Evolutionary conservation across 75 land plant genomes (phyloP).

Genomic region (Larix kaempferi): DNA sequence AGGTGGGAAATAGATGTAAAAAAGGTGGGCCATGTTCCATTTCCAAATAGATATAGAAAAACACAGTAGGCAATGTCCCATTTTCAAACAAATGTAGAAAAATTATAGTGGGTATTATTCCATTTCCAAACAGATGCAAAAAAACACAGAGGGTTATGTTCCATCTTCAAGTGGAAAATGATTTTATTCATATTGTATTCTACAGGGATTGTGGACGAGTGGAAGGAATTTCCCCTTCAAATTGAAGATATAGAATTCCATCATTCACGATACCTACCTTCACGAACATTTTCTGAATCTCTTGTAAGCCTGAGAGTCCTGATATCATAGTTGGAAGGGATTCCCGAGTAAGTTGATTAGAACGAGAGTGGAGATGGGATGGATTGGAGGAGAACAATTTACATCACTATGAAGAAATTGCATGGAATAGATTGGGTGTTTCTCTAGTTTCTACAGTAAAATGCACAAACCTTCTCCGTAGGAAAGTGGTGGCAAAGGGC

Average conservation of each 20-base stretch:
- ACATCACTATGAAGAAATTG: conserved; percentile 48
- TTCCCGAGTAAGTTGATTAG: conserved; percentile 53
- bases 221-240: conserved; percentile 64
- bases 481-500: too few relatives aligned
- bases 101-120: neutral
- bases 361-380: conserved; percentile 44
- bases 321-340: conserved; percentile 32
- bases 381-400: conserved; percentile 42
- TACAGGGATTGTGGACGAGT: conserved; percentile 58
- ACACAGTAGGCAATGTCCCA: too few relatives aligned
- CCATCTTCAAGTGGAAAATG: neutral
- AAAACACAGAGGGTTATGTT: neutral
- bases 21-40: too few relatives aligned
- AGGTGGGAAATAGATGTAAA: neutral
- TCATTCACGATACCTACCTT: conserved; percentile 22
- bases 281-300: conserved; percentile 17
- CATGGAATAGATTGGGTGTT: conserved; percentile 45
- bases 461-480: too few relatives aligned
- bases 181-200: neutral
- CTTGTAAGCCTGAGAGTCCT: conserved; percentile 19
- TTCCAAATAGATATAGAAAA: too few relatives aligned
- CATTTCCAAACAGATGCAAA: neutral
- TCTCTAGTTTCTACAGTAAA: too few relatives aligned
- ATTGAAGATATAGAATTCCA: conserved; percentile 50
- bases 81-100: too few relatives aligned